phyloP scores from a whole-genome alignment of 2,329 filamentous ascomycete species.

The Penicillium aurantiogriseum region DNA sequence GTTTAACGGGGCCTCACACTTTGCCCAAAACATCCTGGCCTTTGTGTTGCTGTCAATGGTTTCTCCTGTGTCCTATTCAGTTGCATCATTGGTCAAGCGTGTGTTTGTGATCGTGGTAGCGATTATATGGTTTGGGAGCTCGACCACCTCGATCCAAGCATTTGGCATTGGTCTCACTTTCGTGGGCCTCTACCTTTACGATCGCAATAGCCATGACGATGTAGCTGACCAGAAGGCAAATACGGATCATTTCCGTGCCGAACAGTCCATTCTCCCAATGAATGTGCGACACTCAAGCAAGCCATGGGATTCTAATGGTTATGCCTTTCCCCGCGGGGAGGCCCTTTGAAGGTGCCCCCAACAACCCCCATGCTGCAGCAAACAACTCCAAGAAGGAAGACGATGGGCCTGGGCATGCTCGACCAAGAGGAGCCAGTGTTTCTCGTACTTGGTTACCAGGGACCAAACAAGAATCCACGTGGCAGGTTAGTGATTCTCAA shows the following conservation, averaged over 20 bases:
- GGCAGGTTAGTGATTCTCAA: slow-evolving; percentile 55
- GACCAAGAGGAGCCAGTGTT: slow-evolving; percentile 41
- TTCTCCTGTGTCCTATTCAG: slow-evolving; percentile 94
- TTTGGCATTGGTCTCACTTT: slow-evolving; percentile 87
- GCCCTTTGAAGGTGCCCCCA: slow-evolving; percentile 21
- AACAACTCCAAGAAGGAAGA: slow-evolving; percentile 43
- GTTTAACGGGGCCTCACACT: slow-evolving; percentile 97
- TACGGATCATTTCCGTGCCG: slow-evolving; percentile 61
- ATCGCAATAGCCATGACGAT: slow-evolving; percentile 83
- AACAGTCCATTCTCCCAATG: slow-evolving; percentile 67
- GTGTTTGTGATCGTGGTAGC: slow-evolving; percentile 96
- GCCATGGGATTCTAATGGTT: slow-evolving; percentile 39
- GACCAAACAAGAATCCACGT: slow-evolving; percentile 83
- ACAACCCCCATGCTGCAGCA: slow-evolving; percentile 18
- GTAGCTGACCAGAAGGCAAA: slow-evolving; percentile 79
- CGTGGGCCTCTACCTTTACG: slow-evolving; percentile 89
- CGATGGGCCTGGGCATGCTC: slow-evolving; percentile 46
- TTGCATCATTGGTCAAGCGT: slow-evolving; percentile 92
- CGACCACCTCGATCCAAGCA: slow-evolving; percentile 78
- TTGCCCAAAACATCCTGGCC: slow-evolving; percentile 91
- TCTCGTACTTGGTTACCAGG: slow-evolving; percentile 65
- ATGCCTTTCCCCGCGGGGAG: slow-evolving; percentile 35
- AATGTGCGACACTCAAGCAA: slow-evolving; percentile 39
- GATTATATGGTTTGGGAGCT: slow-evolving; percentile 92
- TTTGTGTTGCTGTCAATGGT: slow-evolving; percentile 91